phyloP scores from a whole-genome alignment of 208 protist genomes.

The Wallacemonas sp. region DNA sequence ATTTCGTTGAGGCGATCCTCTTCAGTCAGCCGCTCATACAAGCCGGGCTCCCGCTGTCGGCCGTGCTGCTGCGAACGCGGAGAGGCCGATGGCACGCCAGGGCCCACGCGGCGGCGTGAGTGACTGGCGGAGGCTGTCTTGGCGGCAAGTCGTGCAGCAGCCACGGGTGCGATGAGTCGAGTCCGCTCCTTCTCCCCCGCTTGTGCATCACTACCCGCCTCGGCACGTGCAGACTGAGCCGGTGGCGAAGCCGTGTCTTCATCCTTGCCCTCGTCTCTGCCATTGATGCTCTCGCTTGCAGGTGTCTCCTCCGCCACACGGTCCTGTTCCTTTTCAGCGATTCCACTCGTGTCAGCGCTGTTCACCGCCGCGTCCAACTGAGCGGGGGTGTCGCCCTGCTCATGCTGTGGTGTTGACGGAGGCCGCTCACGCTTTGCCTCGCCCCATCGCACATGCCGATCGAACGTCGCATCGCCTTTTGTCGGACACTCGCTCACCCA shows the following conservation, averaged over 20 bases:
- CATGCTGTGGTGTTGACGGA: background rate
- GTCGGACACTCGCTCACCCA: slow-evolving; percentile 79
- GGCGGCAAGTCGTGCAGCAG: slow-evolving; percentile 34
- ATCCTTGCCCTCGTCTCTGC: background rate
- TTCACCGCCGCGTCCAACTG: background rate
- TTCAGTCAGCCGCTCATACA: slow-evolving; percentile 82
- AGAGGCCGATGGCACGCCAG: too few relatives aligned
- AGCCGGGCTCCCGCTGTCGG: slow-evolving; percentile 32
- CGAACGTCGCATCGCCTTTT: slow-evolving; percentile 55
- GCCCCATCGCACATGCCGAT: slow-evolving; percentile 69
- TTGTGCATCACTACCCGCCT: slow-evolving; percentile 6
- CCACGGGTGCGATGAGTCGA: slow-evolving; percentile 66
- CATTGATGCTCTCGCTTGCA: background rate
- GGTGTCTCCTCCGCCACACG: background rate
- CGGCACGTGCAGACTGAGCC: slow-evolving; percentile 23
- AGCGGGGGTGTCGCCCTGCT: background rate
- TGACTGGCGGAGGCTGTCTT: background rate
- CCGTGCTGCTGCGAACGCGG: slow-evolving; percentile 7
- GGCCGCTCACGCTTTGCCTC: slow-evolving; percentile 52
- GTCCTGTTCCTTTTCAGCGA: background rate
- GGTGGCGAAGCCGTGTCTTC: slow-evolving; percentile 43
- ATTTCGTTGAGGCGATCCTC: slow-evolving; percentile 63
- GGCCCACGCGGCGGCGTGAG: too few relatives aligned
- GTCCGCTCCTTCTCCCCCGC: slow-evolving; percentile 32
- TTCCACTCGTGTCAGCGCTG: background rate